phyloP scores from a whole-genome alignment of 2,329 filamentous ascomycete species.

The Aureobasidium melanogenum region DNA sequence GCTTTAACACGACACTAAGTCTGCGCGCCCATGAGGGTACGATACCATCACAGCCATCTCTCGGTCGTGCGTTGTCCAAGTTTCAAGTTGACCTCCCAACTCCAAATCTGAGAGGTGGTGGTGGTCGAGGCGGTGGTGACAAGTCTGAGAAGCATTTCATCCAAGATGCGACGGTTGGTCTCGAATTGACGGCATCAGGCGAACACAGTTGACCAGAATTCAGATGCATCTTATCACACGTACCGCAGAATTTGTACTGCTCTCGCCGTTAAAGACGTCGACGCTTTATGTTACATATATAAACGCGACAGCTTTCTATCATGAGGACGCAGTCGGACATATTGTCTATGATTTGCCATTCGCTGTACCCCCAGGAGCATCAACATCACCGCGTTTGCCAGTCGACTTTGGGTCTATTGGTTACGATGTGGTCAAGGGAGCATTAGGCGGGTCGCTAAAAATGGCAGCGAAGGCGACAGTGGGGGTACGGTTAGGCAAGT shows the following conservation, averaged over 20 bases:
- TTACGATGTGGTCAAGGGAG: slow-evolving; percentile 70
- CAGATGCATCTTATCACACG: slow-evolving; percentile 74
- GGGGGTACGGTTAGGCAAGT: slow-evolving; percentile 64
- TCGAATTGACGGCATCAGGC: not conserved
- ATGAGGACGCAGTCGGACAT: slow-evolving; percentile 64
- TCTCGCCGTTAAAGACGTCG: slow-evolving; percentile 66
- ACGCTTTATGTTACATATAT: slow-evolving; percentile 70
- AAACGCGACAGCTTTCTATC: slow-evolving; percentile 75
- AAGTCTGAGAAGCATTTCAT: slow-evolving; percentile 59
- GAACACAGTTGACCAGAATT: not conserved
- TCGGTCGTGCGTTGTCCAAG: slow-evolving; percentile 64
- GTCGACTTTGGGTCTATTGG: slow-evolving; percentile 69
- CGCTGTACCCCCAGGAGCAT: slow-evolving; percentile 57
- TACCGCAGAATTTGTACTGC: slow-evolving; percentile 73
- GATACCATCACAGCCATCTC: slow-evolving; percentile 62
- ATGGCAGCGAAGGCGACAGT: slow-evolving; percentile 72
- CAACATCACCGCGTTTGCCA: slow-evolving; percentile 65
- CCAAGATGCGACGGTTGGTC: slow-evolving; percentile 58
- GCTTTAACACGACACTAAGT: slow-evolving; percentile 72
- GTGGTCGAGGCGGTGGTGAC: slow-evolving; percentile 22
- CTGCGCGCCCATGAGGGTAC: slow-evolving; percentile 61
- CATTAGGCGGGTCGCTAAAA: slow-evolving; percentile 70
- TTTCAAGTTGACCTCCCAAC: slow-evolving; percentile 64
- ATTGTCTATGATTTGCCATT: slow-evolving; percentile 71
- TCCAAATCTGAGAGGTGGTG: slow-evolving; percentile 48